Evolutionary conservation across 169 alveolate genomes (phyloP), one percentile per base, ranked within the genome.

Genomic region (Plasmodium coatneyi): DNA sequence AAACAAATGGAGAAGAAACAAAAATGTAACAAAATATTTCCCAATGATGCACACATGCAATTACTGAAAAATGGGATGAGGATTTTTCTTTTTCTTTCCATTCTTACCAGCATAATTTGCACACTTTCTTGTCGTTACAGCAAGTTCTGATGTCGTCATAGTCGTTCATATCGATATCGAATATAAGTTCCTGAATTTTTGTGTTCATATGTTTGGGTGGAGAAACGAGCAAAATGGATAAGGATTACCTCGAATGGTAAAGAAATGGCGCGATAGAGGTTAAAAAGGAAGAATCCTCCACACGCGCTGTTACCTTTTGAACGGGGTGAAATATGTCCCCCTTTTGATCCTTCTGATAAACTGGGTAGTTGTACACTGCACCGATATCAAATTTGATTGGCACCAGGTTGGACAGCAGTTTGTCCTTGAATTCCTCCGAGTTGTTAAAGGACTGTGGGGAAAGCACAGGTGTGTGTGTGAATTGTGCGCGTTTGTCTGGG

Each of bases 151-250:
- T 98, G 92, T 99, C 99, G 94, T 99, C 99, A 95, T 99, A 99
- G 95, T 98, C 99, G 93, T 98, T 98, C 99, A 99, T 98, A 97
- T 99, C 99, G 74, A 99, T 99, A 97, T 99, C 99, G 80, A 99
- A 98, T 34, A 99, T 99, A 71, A 99, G 92, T 92, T 99, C 99
- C 95, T 98, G 94, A 70, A 95, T 1, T 97, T 52, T 52, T 83
- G 4, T 96, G 96, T 39, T 81, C 56, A 87, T 93, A 96, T 3
- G 82, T 93, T 30, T 49, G 25, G 12, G 39, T 34, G 28, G 19
- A 10, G 34, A 46, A 10, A 46, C 10, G 78, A 49, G 25, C 49
- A 32, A 32, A 32, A 32, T 32, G 39, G 39, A 3, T 32, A 32
- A 3, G 3, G 39, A 32, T 32, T 32, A 32, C 3, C 39, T 28